Conservation (phyloP, 2,329 filamentous ascomycete genomes). For the Amauroascus niger region DNA sequence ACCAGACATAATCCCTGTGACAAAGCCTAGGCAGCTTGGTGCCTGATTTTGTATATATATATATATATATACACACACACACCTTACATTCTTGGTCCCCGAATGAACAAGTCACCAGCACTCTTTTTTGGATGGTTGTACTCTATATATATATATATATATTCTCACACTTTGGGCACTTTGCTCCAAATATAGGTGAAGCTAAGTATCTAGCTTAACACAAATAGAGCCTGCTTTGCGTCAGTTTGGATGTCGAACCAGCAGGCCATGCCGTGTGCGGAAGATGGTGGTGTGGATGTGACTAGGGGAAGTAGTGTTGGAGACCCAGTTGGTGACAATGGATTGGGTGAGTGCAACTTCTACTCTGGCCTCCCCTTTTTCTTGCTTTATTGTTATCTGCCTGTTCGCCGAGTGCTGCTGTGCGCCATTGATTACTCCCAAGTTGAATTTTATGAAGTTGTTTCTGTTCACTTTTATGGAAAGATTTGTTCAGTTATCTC, state of each 20-base stretch:
- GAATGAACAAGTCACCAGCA: no score
- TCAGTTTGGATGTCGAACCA: background rate
- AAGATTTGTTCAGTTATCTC: no score
- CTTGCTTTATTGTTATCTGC: no score
- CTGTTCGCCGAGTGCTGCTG: no score
- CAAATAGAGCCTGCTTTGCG: background rate
- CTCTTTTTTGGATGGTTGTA: background rate
- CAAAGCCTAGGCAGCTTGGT: background rate
- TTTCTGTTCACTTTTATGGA: no score
- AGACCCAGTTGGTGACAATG: background rate
- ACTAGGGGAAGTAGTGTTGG: background rate
- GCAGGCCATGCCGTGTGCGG: background rate
- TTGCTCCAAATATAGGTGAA: background rate
- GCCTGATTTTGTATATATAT: slow-evolving; percentile 1
- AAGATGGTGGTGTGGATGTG: background rate
- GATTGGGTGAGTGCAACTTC: background rate
- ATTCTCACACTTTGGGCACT: background rate
- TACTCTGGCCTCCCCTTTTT: background rate
- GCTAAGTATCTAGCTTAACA: background rate
- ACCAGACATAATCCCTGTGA: background rate
- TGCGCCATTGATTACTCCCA: no score
- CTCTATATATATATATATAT: background rate
- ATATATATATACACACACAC: background rate
- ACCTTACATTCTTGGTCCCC: no score
- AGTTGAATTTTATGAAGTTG: no score